Base-by-base conservation (phyloP, 108 stramenopile species). In the Skeletonema costatum region DNA sequence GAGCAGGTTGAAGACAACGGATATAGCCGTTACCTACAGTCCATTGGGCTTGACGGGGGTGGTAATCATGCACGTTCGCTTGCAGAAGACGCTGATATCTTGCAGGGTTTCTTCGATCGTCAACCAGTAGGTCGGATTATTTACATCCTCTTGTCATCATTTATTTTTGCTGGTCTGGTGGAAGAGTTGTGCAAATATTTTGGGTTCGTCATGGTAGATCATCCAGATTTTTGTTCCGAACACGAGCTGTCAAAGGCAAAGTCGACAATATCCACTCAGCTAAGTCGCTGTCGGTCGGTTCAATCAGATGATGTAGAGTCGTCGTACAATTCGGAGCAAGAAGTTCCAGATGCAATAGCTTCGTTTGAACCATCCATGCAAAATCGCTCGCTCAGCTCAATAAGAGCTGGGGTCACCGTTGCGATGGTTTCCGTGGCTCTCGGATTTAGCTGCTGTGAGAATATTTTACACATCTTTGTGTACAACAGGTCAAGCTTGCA, bases 111-210 rank as follows among this genome's bases (percentile, higher is more conserved):
- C 42, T 81, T 81, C 62, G 38, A 63, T 42, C 74, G 64, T 30
- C 87, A 92, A 60, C 92, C 94, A 11, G 32, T 86, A 38, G 71
- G 88, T 35, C 86, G 76, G 68, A 83, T 87, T 16, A 48, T 96
- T 8, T 90, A 87, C 66, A 56, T 92, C 1, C 51, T 89, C 32
- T 50, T 96, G 29, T 68, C 69, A 6, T 71, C 91, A 8, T 96
- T 87, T 74, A 10, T 89, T 0, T 66, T 93, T 41, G 87, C 92
- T 9, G 92, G 91, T 19, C 64, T 90, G 17, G 85, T 92, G 16
- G 94, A 96, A 46, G 94, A 96, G 68, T 30, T 88, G 25, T 85
- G 85, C 74, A 96, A 96, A 70, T 96, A 93, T 73, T 92, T 89
- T 77, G 94, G 90, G n/a, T 88, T 77, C 69, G 74, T 80, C 36